Evolutionary conservation across 768 basidiomycete genomes (phyloP), one percentile per base, ranked within the genome.

Genomic region (Russula sp.): DNA sequence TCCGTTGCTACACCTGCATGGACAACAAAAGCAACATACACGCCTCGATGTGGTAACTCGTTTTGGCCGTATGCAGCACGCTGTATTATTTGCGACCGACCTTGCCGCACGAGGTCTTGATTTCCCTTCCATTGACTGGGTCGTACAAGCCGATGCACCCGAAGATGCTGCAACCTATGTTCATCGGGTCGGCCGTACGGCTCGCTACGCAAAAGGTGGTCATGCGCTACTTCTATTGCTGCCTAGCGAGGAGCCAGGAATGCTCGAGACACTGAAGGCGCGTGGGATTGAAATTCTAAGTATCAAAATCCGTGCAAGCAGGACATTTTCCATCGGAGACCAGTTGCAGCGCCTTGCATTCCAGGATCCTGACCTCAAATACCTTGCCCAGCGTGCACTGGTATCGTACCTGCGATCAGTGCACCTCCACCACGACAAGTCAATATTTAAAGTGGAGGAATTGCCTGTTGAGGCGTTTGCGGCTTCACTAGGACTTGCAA

Each of bases 161-260:
- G 96, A 99, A 74, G 96, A 99, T 69, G 93, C 88, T 6, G 94
- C 97, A 51, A 99, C 94, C 11, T 98, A 99, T 72, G 93, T 99
- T 43, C 96, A 99, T 72, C 86, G 96, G 35, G 95, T 99, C 2
- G 96, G 96, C 0, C 81, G 96, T 49, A 99, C 96, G 16, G 96
- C 96, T 48, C 78, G 96, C 52, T 98, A 98, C 69, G 87, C 95
- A 70, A 88, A 88, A 64, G 85, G 87, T 36, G 97, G 97, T 0
- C 91, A 93, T 70, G 88, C 84, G 0, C 73, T 98, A 39, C 73
- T 97, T 66, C 77, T 99, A 59, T 74, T 98, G 16, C 72, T 88
- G 67, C 96, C 96, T 2, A 93, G 87, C 70, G 97, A 99, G 72
- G 93, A 97, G 72, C 85, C 90, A 66, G 96, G 96, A 0, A 95